Evolutionary conservation across 2,329 filamentous ascomycete genomes (phyloP), one percentile per base, ranked within the genome.

Genomic region (Ophiostoma ips): DNA sequence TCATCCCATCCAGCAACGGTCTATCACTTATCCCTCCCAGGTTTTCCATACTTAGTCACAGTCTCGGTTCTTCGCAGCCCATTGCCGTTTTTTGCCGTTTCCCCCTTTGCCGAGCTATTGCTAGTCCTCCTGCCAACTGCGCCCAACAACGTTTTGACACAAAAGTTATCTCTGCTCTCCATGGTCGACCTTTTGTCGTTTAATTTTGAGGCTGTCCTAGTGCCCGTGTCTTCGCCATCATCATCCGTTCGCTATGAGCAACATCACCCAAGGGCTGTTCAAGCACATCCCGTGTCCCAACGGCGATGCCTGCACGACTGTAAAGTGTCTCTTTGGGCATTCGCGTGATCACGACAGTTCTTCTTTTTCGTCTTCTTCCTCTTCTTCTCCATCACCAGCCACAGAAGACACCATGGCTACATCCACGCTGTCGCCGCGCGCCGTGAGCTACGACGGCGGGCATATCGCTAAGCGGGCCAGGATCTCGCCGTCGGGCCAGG

Each of bases 231-330:
- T 3, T 18, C 46, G n/a, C 41, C 19, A 2, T 18, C 1, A 15
- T 13, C 31, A 2, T 35, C 2, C 16, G 11, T 6, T 13, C 34
- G 38, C 13, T 21, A 57, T 58, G 53, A 48, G 48, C 35, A 19
- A 31, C n/a, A 44, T 52, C 12, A 31, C 51, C 9, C 41, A 53
- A 10, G 40, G 19, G 3, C 47, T 59, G 3, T 48, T 59, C 41
- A 58, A 56, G 47, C 58, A 59, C 47, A 59, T 59, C 12, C 51
- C 56, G 16, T 59, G 58, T 18, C 58, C 58, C 16, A 52, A 52
- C 2, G 58, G 57, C 18, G 52, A 54, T 19, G 50, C 50, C 8
- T 59, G 58, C 51, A 56, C 55, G 3, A 16, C 52, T 3, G 45
- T 53, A 12, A 53, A 52, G n/a, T 59, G 58, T 21, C 52, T 59